Evolutionary conservation across 1,139 yeast species (phyloP).

Genomic region (Kodamaea fungicola): DNA sequence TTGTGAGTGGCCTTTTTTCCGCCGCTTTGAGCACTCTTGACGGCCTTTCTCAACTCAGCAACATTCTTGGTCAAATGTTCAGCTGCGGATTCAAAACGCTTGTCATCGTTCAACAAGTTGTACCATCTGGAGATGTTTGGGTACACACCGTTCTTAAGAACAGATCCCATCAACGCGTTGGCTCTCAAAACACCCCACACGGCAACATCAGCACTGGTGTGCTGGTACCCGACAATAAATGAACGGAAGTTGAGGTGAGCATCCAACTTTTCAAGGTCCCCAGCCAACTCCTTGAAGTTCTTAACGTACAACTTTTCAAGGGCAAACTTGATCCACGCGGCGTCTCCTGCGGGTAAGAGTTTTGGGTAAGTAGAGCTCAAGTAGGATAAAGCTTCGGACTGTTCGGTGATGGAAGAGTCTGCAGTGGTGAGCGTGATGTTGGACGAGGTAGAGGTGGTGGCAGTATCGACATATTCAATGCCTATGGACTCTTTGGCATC

Average conservation of each 20-base stretch:
- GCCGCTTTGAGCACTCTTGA: conserved; percentile 52
- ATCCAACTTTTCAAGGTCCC: conserved; percentile 76
- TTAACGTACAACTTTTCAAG: conserved; percentile 67
- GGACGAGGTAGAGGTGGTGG: conserved; percentile 41
- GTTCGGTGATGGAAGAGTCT: conserved; percentile 43
- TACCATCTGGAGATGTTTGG: conserved; percentile 94
- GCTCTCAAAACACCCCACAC: conserved; percentile 94
- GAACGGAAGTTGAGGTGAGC: conserved; percentile 83
- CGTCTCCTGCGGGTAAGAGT: conserved; percentile 30
- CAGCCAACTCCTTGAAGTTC: conserved; percentile 83
- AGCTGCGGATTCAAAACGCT: conserved; percentile 65
- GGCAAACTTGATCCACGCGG: conserved; percentile 69
- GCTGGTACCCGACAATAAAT: conserved; percentile 62
- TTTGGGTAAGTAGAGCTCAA: conserved; percentile 44
- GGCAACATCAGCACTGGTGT: conserved; percentile 77
- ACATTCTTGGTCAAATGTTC: conserved; percentile 66
- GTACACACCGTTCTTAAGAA: conserved; percentile 79
- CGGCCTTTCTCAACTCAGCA: conserved; percentile 69
- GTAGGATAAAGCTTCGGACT: conserved; percentile 40
- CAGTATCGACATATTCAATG: conserved; percentile 67
- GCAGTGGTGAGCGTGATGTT: conserved; percentile 43
- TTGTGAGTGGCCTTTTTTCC: conserved; percentile 77
- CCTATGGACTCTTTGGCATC: conserved; percentile 49
- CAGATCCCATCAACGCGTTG: conserved; percentile 88
- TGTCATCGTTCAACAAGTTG: conserved; percentile 65